Percentiles rank a stretch among this genome's conserved stretches.
Evolutionary conservation across 306 rosid genomes (phyloP).

Genomic region (Vigna radiata): DNA sequence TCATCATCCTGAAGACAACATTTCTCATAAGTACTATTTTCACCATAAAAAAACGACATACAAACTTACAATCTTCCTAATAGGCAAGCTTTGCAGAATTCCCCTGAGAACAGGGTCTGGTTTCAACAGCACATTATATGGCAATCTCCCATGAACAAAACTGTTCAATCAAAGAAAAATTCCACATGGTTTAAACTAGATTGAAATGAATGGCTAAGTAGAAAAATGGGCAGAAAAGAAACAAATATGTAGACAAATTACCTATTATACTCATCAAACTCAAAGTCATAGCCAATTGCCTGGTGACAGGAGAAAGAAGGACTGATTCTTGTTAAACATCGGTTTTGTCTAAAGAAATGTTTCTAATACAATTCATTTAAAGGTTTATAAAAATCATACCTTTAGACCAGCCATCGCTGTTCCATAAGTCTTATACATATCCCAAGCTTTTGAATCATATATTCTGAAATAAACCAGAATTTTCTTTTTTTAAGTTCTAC

Average conservation of each 20-base stretch:
- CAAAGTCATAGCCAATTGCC: slow-evolving; percentile 82
- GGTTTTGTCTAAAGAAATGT: not conserved
- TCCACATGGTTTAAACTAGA: slow-evolving; percentile 16
- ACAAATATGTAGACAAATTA: slow-evolving; percentile 38
- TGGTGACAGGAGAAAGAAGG: slow-evolving; percentile 44
- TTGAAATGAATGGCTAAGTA: slow-evolving; percentile 13
- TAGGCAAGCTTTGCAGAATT: slow-evolving; percentile 76
- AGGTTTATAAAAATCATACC: slow-evolving; percentile 50
- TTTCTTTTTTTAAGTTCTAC: not conserved
- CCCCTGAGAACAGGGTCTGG: slow-evolving; percentile 77
- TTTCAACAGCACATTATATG: slow-evolving; percentile 63
- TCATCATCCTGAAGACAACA: not conserved
- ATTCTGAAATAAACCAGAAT: slow-evolving; percentile 50
- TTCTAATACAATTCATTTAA: not conserved
- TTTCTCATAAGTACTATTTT: not conserved
- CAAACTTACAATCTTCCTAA: slow-evolving; percentile 76
- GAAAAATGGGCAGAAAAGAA: not conserved
- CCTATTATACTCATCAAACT: slow-evolving; percentile 75
- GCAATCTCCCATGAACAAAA: slow-evolving; percentile 86
- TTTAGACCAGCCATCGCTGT: slow-evolving; percentile 94
- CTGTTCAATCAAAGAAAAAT: slow-evolving; percentile 50
- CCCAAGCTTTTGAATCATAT: slow-evolving; percentile 75
- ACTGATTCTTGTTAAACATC: slow-evolving; percentile 8
- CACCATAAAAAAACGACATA: not conserved
- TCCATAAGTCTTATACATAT: slow-evolving; percentile 82